These are phyloP conservation scores for Rachicladosporium sp. DNA, from an alignment of 2,329 filamentous ascomycete species.

Conservation along the genomic window DNA sequence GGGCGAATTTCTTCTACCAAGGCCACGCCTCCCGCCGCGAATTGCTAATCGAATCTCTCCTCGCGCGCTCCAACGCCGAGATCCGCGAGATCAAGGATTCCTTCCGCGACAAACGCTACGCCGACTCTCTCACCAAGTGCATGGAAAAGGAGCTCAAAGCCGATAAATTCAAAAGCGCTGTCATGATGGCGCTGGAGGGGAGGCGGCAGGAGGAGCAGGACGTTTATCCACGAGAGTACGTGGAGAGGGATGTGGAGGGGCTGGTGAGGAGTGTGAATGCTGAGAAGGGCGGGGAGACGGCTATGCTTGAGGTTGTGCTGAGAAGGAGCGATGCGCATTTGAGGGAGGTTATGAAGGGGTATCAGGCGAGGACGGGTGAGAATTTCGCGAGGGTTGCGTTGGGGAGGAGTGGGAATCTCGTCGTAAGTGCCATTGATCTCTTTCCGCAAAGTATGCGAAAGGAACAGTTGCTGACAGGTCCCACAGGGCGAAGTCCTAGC, in stretches of 20 bases:
- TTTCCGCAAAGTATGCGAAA: no score
- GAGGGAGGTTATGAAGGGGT: conserved; percentile 63
- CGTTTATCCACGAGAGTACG: conserved; percentile 43
- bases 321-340: conserved; percentile 71
- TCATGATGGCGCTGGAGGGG: conserved; percentile 73
- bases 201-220: conserved; percentile 71
- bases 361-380: conserved; percentile 57
- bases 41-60: conserved; percentile 81
- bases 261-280: conserved; percentile 60
- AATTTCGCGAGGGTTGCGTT: conserved; percentile 87
- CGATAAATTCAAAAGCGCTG: conserved; percentile 87
- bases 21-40: conserved; percentile 73
- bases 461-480: no score
- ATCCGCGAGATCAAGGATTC: conserved; percentile 74
- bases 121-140: conserved; percentile 65
- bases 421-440: no score
- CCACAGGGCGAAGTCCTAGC: conserved; percentile 79
- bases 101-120: conserved; percentile 87
- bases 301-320: conserved; percentile 78
- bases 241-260: conserved; percentile 54
- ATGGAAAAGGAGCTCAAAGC: conserved; percentile 89
- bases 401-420: conserved; percentile 78
- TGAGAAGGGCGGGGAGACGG: conserved; percentile 66
- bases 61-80: conserved; percentile 82
- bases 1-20: conserved; percentile 98